A percentile compares a stretch with the other conserved stretches of the same genome.
Conservation (phyloP, 345 rosid species). For the Murraya koenigii region DNA sequence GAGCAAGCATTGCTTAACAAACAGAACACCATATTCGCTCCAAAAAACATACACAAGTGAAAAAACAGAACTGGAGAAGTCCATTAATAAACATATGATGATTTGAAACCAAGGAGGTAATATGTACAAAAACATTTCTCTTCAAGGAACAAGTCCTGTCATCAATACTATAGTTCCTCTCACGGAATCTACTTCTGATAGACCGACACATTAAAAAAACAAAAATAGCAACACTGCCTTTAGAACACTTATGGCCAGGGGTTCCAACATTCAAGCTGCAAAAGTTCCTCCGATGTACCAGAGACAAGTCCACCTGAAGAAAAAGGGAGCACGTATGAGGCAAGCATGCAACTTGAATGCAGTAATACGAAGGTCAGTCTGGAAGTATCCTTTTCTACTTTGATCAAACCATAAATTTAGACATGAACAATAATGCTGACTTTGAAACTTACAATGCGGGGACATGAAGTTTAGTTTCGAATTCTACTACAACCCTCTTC, state of each 20-base stretch:
- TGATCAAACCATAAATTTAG: constrained; percentile 8
- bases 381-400: constrained; percentile 44
- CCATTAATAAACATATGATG: not conserved
- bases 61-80: not conserved
- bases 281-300: constrained; percentile 1
- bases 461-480: constrained; percentile 1
- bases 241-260: not conserved
- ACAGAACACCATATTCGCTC: not conserved
- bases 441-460: constrained; percentile 25
- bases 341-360: not conserved
- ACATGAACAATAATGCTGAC: not conserved
- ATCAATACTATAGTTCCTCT: not conserved
- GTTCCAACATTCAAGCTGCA: not conserved
- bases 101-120: not conserved
- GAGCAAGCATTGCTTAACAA: not conserved
- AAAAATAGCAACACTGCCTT: not conserved
- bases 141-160: not conserved
- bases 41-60: not conserved
- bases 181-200: not conserved
- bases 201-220: not conserved
- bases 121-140: constrained; percentile 9
- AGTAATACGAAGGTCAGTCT: not conserved
- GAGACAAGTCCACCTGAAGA: not conserved
- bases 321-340: not conserved
- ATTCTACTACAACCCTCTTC: constrained; percentile 39